Evolutionary conservation across 202 grass and related monocot species (phyloP).

Genomic region (Elaeis oleifera): DNA sequence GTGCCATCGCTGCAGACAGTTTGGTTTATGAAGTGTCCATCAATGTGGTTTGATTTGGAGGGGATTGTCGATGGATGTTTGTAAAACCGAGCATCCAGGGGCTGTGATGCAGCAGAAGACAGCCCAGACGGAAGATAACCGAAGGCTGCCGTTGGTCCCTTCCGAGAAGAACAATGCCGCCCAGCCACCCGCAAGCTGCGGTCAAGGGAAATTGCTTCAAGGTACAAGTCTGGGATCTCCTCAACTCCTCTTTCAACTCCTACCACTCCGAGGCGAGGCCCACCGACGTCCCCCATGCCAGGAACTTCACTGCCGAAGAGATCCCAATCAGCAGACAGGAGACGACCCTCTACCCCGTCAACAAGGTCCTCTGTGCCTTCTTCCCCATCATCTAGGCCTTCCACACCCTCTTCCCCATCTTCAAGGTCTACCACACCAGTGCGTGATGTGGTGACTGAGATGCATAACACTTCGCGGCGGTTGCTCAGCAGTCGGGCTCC

Average conservation of each 20-base stretch:
- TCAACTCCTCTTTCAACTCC: slow-evolving; percentile 16
- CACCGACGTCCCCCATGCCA: slow-evolving; percentile 25
- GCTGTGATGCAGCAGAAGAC: slow-evolving; percentile 23
- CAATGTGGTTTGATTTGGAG: slow-evolving; percentile 50
- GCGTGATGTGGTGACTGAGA: slow-evolving; percentile 14
- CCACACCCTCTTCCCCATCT: slow-evolving; percentile 41
- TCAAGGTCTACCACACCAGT: slow-evolving; percentile 58
- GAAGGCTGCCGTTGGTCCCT: slow-evolving; percentile 41
- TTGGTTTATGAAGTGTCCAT: slow-evolving; percentile 17
- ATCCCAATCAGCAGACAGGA: slow-evolving; percentile 64
- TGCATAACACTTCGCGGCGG: not conserved
- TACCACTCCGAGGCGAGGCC: slow-evolving; percentile 39
- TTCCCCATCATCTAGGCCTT: slow-evolving; percentile 38
- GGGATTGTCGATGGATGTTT: slow-evolving; percentile 39
- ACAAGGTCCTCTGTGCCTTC: slow-evolving; percentile 10
- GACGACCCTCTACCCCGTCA: slow-evolving; percentile 52
- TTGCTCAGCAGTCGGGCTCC: not conserved
- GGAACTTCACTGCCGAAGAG: slow-evolving; percentile 39
- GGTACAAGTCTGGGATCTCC: slow-evolving; percentile 42
- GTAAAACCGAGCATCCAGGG: slow-evolving; percentile 3
- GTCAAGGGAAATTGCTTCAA: slow-evolving; percentile 46
- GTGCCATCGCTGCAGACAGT: not conserved
- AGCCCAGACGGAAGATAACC: slow-evolving; percentile 26
- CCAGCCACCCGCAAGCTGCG: slow-evolving; percentile 8
- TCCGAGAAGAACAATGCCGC: slow-evolving; percentile 78